These are phyloP conservation scores for Kwoniella botswanensis DNA, from an alignment of 768 basidiomycete species.

Conservation along the genomic window DNA sequence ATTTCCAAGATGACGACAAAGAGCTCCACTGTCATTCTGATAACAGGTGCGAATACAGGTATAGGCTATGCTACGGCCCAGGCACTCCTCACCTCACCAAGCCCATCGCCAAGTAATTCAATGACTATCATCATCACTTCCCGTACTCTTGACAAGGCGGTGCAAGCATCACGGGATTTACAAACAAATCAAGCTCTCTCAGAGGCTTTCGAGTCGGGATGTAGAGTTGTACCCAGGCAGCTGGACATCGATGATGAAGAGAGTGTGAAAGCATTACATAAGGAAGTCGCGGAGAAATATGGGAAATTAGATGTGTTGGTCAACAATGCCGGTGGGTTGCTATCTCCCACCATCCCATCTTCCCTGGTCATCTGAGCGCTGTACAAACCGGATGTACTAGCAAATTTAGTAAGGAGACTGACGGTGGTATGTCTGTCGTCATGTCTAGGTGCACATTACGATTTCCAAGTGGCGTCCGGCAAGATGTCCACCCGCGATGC, in stretches of 20 bases:
- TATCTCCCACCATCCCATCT: background rate
- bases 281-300: conserved; percentile 11
- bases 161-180: conserved; percentile 11
- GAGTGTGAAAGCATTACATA: conserved; percentile 12
- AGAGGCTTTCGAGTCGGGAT: background rate
- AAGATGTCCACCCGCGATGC: conserved; percentile 18
- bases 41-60: conserved; percentile 40
- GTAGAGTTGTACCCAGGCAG: conserved; percentile 10
- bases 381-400: too few species aligned
- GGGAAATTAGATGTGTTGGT: conserved; percentile 31
- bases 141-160: conserved; percentile 20
- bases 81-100: conserved; percentile 25
- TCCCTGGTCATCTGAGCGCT: background rate
- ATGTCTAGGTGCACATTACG: conserved; percentile 12
- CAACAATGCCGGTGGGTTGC: conserved; percentile 34
- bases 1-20: background rate
- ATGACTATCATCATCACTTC: conserved; percentile 28
- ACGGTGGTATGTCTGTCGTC: background rate
- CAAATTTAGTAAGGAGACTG: too few species aligned
- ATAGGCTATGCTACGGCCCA: conserved; percentile 35
- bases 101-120: background rate
- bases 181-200: background rate
- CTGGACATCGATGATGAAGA: conserved; percentile 31
- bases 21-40: conserved; percentile 29
- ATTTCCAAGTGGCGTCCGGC: conserved; percentile 8